A percentile compares a stretch with the other conserved stretches of the same genome.
Conservation (phyloP, 768 basidiomycete genomes). For the Lyophyllum shimeji region DNA sequence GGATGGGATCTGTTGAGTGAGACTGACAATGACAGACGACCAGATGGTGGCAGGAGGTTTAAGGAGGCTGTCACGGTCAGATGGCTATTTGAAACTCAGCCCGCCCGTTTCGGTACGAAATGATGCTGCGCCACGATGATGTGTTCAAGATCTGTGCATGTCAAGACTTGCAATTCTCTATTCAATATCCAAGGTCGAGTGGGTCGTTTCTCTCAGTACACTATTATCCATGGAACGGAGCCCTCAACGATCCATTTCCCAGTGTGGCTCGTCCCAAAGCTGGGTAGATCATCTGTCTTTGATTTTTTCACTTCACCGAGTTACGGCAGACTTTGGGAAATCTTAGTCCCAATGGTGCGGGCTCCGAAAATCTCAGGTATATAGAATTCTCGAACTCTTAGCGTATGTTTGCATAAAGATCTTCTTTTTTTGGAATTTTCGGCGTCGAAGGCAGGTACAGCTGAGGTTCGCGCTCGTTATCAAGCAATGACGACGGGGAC, state of each 20-base stretch:
- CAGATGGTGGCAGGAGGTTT: not conserved
- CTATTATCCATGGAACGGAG: not conserved
- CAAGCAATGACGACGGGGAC: too few relatives aligned
- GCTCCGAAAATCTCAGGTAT: not conserved
- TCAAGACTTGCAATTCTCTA: not conserved
- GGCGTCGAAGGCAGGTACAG: too few relatives aligned
- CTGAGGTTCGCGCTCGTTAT: too few relatives aligned
- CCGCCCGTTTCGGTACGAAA: not conserved
- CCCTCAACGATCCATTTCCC: not conserved
- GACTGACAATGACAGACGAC: not conserved
- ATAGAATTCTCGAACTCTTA: not conserved
- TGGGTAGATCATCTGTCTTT: not conserved
- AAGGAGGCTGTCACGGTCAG: not conserved
- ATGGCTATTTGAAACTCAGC: conserved; percentile 1
- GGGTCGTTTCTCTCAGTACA: not conserved
- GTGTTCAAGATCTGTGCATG: too few relatives aligned
- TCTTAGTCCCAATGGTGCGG: not conserved
- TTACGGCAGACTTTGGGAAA: not conserved
- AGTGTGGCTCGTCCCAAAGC: not conserved
- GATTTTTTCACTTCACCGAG: not conserved
- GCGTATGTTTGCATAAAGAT: not conserved
- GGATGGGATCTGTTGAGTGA: not conserved
- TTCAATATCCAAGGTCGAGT: not conserved
- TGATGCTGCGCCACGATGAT: conserved; percentile 1
- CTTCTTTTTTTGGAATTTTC: not conserved